phyloP scores from a whole-genome alignment of 345 rosid species.

The Citrus trifoliata region DNA sequence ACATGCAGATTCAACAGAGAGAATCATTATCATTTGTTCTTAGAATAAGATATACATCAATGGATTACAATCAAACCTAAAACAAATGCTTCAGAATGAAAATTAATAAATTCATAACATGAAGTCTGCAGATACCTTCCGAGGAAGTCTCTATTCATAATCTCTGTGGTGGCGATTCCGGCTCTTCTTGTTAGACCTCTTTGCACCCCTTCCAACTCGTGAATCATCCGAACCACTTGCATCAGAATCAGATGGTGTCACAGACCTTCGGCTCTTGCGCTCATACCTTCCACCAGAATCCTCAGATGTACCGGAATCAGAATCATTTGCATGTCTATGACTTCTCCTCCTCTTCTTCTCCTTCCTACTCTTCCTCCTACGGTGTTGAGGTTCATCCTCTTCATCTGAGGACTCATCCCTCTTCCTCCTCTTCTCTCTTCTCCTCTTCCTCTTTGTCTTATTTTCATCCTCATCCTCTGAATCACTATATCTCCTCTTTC shows the following conservation, averaged over 20 bases:
- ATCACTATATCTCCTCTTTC: slow-evolving; percentile 49
- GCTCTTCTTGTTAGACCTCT: slow-evolving; percentile 54
- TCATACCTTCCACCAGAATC: slow-evolving; percentile 36
- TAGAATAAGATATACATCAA: background rate
- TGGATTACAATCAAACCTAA: background rate
- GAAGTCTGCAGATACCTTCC: slow-evolving; percentile 1
- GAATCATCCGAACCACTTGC: slow-evolving; percentile 44
- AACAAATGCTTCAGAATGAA: background rate
- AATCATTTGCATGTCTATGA: slow-evolving; percentile 36
- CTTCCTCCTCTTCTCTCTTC: slow-evolving; percentile 64
- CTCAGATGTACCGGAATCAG: slow-evolving; percentile 37
- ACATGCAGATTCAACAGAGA: too few relatives aligned
- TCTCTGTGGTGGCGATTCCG: slow-evolving; percentile 46
- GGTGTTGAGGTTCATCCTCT: slow-evolving; percentile 26
- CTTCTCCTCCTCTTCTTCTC: slow-evolving; percentile 51
- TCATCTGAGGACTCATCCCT: slow-evolving; percentile 41
- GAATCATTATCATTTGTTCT: background rate
- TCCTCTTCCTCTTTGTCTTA: slow-evolving; percentile 49
- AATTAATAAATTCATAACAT: background rate
- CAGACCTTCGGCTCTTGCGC: slow-evolving; percentile 53
- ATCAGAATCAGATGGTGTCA: slow-evolving; percentile 49
- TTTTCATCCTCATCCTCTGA: slow-evolving; percentile 61
- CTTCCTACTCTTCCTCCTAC: slow-evolving; percentile 38
- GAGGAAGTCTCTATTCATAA: slow-evolving; percentile 25
- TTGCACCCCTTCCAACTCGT: slow-evolving; percentile 58